A percentile compares a stretch with the other conserved stretches of the same genome.
Conservation (phyloP, 192 early-diverging fungal genomes). For the Nowakowskiella sp. region DNA sequence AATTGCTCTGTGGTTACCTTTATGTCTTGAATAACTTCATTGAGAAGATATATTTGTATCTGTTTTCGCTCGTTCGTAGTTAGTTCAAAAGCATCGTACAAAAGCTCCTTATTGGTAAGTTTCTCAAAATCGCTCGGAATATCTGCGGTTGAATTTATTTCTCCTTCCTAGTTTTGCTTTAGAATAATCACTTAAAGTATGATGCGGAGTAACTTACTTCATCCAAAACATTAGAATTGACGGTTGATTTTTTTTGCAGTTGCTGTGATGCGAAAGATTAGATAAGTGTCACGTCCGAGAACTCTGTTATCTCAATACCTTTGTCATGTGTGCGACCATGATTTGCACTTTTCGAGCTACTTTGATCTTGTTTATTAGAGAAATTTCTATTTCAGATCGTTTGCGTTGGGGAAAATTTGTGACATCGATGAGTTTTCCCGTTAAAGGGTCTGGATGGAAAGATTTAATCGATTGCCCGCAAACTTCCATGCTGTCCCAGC, state of each 20-base stretch:
- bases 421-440: constrained; percentile 22
- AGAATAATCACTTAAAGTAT: neutral
- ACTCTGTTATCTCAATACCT: neutral
- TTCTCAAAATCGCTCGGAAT: neutral
- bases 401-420: constrained; percentile 43
- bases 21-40: constrained; percentile 33
- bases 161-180: constrained; percentile 1
- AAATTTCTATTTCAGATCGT: constrained; percentile 14
- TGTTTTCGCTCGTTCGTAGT: constrained; percentile 44
- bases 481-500: constrained; percentile 48
- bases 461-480: constrained; percentile 40
- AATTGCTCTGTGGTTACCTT: constrained; percentile 22
- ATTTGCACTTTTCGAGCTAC: constrained; percentile 30
- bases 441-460: constrained; percentile 34
- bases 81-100: constrained; percentile 41
- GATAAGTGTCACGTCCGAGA: neutral
- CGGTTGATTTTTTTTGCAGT: neutral
- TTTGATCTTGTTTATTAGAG: constrained; percentile 21
- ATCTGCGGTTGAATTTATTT: neutral
- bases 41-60: constrained; percentile 38
- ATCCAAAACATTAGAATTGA: neutral
- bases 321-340: neutral
- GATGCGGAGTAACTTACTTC: neutral
- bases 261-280: neutral
- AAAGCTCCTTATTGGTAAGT: constrained; percentile 11